Conservation (phyloP, 2,329 filamentous ascomycete genomes). For the Hypocreales sp. region DNA sequence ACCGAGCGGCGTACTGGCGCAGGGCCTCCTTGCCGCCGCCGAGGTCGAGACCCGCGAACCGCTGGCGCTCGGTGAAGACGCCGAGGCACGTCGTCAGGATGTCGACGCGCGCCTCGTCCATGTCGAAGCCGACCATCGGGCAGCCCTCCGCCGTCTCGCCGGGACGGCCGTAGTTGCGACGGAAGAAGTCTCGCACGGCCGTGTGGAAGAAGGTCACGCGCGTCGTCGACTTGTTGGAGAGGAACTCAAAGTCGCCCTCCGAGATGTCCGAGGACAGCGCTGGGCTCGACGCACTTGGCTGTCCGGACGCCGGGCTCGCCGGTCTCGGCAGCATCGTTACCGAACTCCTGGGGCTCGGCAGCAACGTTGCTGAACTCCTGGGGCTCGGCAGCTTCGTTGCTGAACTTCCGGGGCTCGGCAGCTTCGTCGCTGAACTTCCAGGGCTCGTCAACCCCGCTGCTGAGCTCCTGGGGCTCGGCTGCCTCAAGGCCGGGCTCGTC, state of each 20-base stretch:
- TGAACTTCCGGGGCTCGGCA: neutral
- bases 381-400: slow-evolving; percentile 7
- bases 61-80: slow-evolving; percentile 19
- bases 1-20: slow-evolving; percentile 26
- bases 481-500: slow-evolving; percentile 10
- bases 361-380: too few relatives aligned
- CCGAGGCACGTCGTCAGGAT: slow-evolving; percentile 21
- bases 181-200: slow-evolving; percentile 23
- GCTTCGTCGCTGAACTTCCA: too few relatives aligned
- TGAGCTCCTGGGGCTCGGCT: slow-evolving; percentile 5
- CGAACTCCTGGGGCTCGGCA: neutral
- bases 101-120: slow-evolving; percentile 16
- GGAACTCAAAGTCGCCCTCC: slow-evolving; percentile 20
- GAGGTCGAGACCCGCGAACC: slow-evolving; percentile 13
- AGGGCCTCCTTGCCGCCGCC: slow-evolving; percentile 13
- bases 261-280: slow-evolving; percentile 13
- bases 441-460: too few relatives aligned
- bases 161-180: slow-evolving; percentile 11
- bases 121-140: slow-evolving; percentile 18
- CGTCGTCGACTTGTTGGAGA: slow-evolving; percentile 24
- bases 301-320: slow-evolving; percentile 5
- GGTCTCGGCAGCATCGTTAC: slow-evolving; percentile 1
- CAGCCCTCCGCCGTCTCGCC: slow-evolving; percentile 3
- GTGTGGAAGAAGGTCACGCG: slow-evolving; percentile 24
- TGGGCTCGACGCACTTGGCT: slow-evolving; percentile 13